Evolutionary conservation across 306 rosid species (phyloP), one percentile per base, ranked within the genome.

Genomic region (Cucumis hystrix): DNA sequence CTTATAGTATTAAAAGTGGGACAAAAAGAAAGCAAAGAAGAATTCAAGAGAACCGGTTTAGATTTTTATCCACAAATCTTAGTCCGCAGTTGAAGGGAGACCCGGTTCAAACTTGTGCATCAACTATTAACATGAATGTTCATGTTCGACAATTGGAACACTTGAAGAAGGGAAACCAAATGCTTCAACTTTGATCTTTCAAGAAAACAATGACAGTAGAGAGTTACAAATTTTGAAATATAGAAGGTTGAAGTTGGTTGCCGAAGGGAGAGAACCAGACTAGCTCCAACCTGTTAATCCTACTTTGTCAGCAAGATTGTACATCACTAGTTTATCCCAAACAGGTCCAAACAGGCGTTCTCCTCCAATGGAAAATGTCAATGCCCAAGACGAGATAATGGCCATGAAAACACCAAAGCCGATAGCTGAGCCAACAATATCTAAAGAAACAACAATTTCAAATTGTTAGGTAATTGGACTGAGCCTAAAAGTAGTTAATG

Each of bases 281-380:
- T 91, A 92, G 93, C 92, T 90, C 95, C 98, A 92, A 75, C 87
- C 80, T 20, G 86, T 81, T 86, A 92, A 80, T 58, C 97, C 98
- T 33, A 89, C 37, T 84, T 79, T 90, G 79, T 94, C 98, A 80
- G 98, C 97, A 70, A 94, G 90, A 79, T 92, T 94, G 87, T 94
- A 92, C 92, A 94, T 83, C 65, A 94, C 92, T 58, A 94, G 81
- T 76, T 95, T 87, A 83, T 89, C 85, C 97, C 99, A 92, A 64
- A 87, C 87, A 72, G 96, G 87, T 8, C 99, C 97, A 1, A 95
- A 89, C 67, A 95, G 91, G 40, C 61, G 84, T 73, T 90, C 87
- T 68, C 99, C 99, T 78, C 99, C 97, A 49, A 90, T 78, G 69
- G 92, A 55, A 79, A 95, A 95, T 20, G 97, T 90, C 62, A 95